Percentiles rank a stretch among this genome's conserved stretches.
Evolutionary conservation across 1,284 basidiomycete species (phyloP).

Genomic region (Pulchroboletus neoregius): DNA sequence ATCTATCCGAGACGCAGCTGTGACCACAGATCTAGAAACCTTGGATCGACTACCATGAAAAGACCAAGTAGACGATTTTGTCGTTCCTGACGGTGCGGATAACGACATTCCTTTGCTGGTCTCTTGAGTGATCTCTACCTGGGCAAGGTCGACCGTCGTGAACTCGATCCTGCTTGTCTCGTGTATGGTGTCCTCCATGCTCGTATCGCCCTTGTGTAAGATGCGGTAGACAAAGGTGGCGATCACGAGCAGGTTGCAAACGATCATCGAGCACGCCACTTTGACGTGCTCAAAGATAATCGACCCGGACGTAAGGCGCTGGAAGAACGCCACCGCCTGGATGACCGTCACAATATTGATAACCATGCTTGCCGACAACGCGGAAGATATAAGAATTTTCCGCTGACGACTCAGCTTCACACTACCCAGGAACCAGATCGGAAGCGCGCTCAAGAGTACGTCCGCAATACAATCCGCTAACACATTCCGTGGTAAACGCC

Average conservation of each 20-base stretch:
- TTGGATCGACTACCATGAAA: neutral
- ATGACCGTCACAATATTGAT: constrained; percentile 22
- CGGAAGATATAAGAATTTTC: constrained; percentile 16
- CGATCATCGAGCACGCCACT: constrained; percentile 24
- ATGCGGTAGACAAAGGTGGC: constrained; percentile 23
- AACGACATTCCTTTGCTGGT: neutral
- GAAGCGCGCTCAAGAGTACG: constrained; percentile 16
- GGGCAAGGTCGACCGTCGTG: constrained; percentile 6
- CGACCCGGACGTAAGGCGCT: constrained; percentile 9
- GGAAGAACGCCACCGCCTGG: constrained; percentile 8
- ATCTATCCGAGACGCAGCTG: neutral
- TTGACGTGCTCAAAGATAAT: constrained; percentile 28
- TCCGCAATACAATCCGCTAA: constrained; percentile 23
- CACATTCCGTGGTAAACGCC: constrained; percentile 5
- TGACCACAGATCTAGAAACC: neutral
- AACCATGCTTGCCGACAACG: constrained; percentile 26
- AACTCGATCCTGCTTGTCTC: constrained; percentile 4
- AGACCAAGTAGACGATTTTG: neutral
- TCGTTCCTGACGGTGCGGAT: neutral
- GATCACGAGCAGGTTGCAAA: constrained; percentile 32
- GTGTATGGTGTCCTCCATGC: constrained; percentile 1
- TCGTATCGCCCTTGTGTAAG: constrained; percentile 1
- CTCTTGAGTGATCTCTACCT: neutral
- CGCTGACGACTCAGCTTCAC: constrained; percentile 13
- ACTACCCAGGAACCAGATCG: constrained; percentile 15